Conservation (phyloP, 1,284 basidiomycete genomes). For the Somion occarium region DNA sequence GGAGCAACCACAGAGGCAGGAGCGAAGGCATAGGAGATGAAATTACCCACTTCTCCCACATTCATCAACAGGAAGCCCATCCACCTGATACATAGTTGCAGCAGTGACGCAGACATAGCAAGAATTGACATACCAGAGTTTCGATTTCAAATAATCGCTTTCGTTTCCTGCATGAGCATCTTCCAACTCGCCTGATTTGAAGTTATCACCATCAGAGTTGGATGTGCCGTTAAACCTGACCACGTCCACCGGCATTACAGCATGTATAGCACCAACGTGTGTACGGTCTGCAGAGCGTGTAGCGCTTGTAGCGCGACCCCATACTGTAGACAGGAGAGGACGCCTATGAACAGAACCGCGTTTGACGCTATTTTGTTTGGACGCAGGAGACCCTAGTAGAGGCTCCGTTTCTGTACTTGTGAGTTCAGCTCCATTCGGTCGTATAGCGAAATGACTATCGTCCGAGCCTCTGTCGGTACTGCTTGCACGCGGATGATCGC, state of each 20-base stretch:
- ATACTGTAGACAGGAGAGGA: constrained; percentile 11
- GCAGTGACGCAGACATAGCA: neutral
- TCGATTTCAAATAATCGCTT: constrained; percentile 75
- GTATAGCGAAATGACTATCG: neutral
- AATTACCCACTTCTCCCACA: constrained; percentile 89
- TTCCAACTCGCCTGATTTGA: constrained; percentile 15
- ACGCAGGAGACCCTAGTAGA: neutral
- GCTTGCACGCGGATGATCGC: neutral
- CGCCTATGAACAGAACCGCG: neutral
- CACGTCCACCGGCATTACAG: constrained; percentile 24
- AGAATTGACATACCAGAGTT: constrained; percentile 58
- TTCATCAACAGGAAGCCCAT: constrained; percentile 86
- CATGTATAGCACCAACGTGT: constrained; percentile 20
- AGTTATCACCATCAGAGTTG: neutral
- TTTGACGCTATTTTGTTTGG: neutral
- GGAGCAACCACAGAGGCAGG: constrained; percentile 96
- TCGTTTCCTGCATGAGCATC: constrained; percentile 35
- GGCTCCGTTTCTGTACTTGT: constrained; percentile 9
- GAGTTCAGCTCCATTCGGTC: neutral
- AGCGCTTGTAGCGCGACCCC: constrained; percentile 9
- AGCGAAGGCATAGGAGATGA: constrained; percentile 84
- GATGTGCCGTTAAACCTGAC: constrained; percentile 11
- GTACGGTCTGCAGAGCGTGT: constrained; percentile 16
- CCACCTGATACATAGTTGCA: constrained; percentile 60
- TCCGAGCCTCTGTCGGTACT: neutral